phyloP scores from a whole-genome alignment of 2,329 filamentous ascomycete species.

The Penicillium rolfsii region DNA sequence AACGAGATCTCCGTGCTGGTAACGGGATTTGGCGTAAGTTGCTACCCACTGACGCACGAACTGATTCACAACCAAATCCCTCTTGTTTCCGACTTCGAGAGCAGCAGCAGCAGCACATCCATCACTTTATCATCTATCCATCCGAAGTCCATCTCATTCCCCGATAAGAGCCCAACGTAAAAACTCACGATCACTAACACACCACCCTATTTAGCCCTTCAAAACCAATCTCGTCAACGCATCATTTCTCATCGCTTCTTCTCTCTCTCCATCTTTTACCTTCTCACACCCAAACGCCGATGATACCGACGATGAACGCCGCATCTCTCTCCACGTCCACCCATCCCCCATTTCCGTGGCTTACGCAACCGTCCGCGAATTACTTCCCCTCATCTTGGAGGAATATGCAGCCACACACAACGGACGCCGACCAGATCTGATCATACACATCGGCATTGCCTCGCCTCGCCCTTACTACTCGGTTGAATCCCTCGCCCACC shows the following conservation, averaged over 20 bases:
- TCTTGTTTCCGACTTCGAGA: constrained; percentile 11
- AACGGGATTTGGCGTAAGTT: constrained; percentile 43
- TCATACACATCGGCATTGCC: constrained; percentile 82
- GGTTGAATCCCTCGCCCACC: constrained; percentile 70
- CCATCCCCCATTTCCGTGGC: constrained; percentile 70
- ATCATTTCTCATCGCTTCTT: constrained; percentile 74
- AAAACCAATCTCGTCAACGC: constrained; percentile 74
- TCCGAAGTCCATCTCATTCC: not conserved
- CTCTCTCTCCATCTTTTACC: constrained; percentile 68
- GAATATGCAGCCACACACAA: constrained; percentile 45
- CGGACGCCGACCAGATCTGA: constrained; percentile 60
- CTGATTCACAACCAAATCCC: constrained; percentile 18
- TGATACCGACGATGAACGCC: constrained; percentile 29
- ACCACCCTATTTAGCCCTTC: constrained; percentile 64
- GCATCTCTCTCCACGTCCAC: constrained; percentile 55
- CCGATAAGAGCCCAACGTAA: not conserved
- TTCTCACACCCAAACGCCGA: constrained; percentile 45
- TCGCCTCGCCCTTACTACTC: constrained; percentile 66
- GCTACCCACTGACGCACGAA: constrained; percentile 13
- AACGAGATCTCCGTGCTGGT: constrained; percentile 41
- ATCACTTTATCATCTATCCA: not conserved
- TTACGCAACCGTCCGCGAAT: constrained; percentile 66
- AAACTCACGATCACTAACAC: not conserved
- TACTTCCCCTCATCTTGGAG: constrained; percentile 67
- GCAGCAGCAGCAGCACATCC: not conserved